Evolutionary conservation across 345 rosid genomes (phyloP).

Genomic region (Iberis pinnata): DNA sequence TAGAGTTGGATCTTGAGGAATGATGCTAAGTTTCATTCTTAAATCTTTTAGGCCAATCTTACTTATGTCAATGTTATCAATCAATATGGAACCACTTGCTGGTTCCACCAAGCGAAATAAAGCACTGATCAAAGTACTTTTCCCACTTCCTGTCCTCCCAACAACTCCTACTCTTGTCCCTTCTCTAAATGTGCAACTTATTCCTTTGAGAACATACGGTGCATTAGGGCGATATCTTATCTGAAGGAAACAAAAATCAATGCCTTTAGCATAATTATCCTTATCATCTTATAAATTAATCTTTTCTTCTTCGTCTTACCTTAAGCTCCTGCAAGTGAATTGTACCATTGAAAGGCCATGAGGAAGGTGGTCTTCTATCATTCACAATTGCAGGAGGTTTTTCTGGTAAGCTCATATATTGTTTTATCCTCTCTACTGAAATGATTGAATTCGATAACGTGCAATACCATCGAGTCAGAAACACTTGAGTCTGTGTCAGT

Average conservation of each 20-base stretch:
- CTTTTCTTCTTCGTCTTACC: constrained; percentile 30
- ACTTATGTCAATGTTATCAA: constrained; percentile 73
- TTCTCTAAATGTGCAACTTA: constrained; percentile 63
- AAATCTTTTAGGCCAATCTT: constrained; percentile 72
- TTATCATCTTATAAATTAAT: neutral
- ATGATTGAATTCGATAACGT: constrained; percentile 54
- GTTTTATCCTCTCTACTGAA: constrained; percentile 70
- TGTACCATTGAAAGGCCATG: constrained; percentile 66
- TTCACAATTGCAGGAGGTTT: constrained; percentile 62
- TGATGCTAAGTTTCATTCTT: constrained; percentile 85
- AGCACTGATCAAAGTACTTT: constrained; percentile 78
- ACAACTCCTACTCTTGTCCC: constrained; percentile 78
- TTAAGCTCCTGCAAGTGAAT: constrained; percentile 60
- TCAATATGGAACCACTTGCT: constrained; percentile 53
- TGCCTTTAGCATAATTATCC: neutral
- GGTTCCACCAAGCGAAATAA: constrained; percentile 86
- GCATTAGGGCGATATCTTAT: constrained; percentile 64
- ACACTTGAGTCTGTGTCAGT: constrained; percentile 45
- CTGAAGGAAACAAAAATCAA: constrained; percentile 26
- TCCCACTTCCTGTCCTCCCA: constrained; percentile 91
- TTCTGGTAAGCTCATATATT: constrained; percentile 51
- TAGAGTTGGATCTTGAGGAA: constrained; percentile 94
- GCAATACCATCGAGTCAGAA: constrained; percentile 54
- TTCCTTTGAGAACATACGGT: constrained; percentile 65
- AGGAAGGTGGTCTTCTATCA: constrained; percentile 47